Evolutionary conservation across 2,329 filamentous ascomycete species (phyloP), one percentile per base, ranked within the genome.

Genomic region (Neoarthrinium moseri): DNA sequence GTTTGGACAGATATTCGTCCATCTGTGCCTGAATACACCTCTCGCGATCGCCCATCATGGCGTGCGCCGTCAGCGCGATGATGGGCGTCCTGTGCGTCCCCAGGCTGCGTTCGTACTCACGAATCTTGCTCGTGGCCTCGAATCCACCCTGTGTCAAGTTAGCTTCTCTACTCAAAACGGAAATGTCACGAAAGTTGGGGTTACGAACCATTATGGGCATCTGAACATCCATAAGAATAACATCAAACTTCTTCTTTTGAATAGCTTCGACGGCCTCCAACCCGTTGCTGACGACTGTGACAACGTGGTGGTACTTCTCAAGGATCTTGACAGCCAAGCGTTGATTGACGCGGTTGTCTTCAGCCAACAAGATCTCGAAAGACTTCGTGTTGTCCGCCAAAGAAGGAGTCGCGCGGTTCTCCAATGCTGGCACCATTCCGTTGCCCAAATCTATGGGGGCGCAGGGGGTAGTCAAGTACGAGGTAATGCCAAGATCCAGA

Each of bases 11-110:
- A 63, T 99, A 99, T 67, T 99, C 94, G 66, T 99, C 94, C 94
- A 99, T 99, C 72, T 97, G 91, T 8, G 92, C 94, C 65, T 96
- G 90, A 51, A 99, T 95, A 67, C 94, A 99, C 74, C 95, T 96
- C 66, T 99, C 94, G 40, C 94, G 83, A 62, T 99, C 94, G 54
- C 94, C 94, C 74, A 97, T 85, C 94, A 99, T 99, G 57, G 94
- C 94, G 70, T 99, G 94, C 2, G 94, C 94, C 11, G 94, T 99
- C 35, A 99, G 79, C 2, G 94, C 94, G 59, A 99, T 96, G 61
- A 99, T 96, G 12, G 94, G 94, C 10, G 92, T 96, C 43, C 92
- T 82, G 47, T 89, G 84, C 26, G 89, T 80, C 45, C 85, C 86
- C 56, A 89, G 81, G 53, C 85, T 87, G 49, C 86, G 84, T 67